These are phyloP conservation scores for Xylaria polymorpha DNA, from an alignment of 2,329 filamentous ascomycete species.

Conservation along the genomic window DNA sequence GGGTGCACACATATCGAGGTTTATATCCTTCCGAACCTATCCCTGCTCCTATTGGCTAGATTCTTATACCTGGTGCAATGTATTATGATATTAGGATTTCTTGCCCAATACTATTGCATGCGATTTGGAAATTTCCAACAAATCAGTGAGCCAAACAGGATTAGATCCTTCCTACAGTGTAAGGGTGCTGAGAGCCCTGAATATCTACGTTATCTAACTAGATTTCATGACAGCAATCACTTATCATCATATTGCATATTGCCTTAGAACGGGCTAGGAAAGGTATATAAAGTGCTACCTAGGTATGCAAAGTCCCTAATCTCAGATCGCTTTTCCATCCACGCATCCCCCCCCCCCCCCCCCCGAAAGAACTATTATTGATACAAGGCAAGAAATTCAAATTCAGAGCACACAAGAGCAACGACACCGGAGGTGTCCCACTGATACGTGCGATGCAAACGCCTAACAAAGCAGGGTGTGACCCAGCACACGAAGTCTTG, in stretches of 20 bases:
- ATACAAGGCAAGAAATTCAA: not conserved
- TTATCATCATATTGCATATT: too few species aligned
- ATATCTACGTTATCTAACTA: too few species aligned
- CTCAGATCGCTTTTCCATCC: not conserved
- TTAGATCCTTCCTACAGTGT: too few species aligned
- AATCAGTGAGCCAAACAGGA: too few species aligned
- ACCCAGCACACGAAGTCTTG: slow-evolving; percentile 22
- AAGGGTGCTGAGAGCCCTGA: too few species aligned
- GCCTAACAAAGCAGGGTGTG: slow-evolving; percentile 5
- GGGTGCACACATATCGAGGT: not conserved
- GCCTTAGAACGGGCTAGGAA: too few species aligned
- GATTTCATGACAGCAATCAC: not conserved
- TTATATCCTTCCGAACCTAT: not conserved
- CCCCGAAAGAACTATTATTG: not conserved
- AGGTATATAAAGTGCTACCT: slow-evolving; percentile 1
- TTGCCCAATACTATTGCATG: too few species aligned
- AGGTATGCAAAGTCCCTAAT: not conserved
- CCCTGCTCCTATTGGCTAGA: not conserved
- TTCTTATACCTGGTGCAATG: too few species aligned
- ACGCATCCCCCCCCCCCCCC: not conserved
- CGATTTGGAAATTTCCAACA: too few species aligned
- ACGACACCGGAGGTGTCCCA: not conserved
- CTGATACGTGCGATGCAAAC: not conserved
- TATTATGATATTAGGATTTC: too few species aligned
- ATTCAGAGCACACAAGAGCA: not conserved